phyloP scores from a whole-genome alignment of 257 asterid species.

The Ballota nigra region DNA sequence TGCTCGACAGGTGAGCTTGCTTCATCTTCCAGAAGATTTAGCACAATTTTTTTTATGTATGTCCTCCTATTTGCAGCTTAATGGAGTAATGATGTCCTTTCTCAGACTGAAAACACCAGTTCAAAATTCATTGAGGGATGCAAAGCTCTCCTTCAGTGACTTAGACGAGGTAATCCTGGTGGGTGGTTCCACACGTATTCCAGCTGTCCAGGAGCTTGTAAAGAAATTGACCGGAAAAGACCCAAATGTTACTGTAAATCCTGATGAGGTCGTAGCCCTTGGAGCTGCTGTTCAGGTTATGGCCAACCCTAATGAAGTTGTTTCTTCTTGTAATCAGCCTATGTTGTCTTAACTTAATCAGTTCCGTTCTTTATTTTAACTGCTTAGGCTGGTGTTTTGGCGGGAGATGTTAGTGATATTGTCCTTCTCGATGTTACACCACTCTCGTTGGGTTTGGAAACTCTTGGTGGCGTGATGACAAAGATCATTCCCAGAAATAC shows the following conservation, averaged over 20 bases:
- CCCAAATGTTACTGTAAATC: conserved; percentile 95
- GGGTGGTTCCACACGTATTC: conserved; percentile 97
- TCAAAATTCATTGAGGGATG: conserved; percentile 88
- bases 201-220: conserved; percentile 95
- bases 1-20: conserved; percentile 75
- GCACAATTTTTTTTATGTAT: background rate
- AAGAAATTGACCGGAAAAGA: conserved; percentile 91
- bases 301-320: background rate
- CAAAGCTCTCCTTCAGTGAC: conserved; percentile 83
- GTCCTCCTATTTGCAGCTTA: background rate
- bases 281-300: conserved; percentile 99
- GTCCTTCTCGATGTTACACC: conserved; percentile 96
- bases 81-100: background rate
- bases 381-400: conserved; percentile 90
- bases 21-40: background rate
- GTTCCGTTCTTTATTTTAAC: conserved; percentile 4
- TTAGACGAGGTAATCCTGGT: conserved; percentile 91
- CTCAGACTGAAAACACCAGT: conserved; percentile 87
- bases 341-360: background rate
- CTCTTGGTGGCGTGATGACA: conserved; percentile 98
- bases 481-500: conserved; percentile 93
- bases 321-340: background rate
- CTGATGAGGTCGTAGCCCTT: conserved; percentile 98
- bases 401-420: conserved; percentile 96
- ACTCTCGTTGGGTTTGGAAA: conserved; percentile 91